Evolutionary conservation across 2,329 filamentous ascomycete genomes (phyloP).

Genomic region (Botrytis byssoidea): DNA sequence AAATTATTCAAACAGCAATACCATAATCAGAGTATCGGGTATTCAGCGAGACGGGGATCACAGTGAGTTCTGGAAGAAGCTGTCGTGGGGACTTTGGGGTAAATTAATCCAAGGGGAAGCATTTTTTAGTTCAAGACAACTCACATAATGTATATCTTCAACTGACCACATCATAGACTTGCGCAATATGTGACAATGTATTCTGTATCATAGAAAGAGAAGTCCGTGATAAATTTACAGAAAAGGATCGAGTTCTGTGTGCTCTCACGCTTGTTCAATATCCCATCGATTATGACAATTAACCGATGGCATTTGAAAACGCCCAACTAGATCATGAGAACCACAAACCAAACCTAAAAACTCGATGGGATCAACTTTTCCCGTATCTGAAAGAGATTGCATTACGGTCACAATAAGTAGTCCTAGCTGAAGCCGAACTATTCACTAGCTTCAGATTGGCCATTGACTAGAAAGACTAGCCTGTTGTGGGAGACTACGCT

Average conservation of each 20-base stretch:
- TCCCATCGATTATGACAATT: background rate
- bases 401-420: background rate
- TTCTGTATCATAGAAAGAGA: background rate
- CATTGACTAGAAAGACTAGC: background rate
- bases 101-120: background rate
- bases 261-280: background rate
- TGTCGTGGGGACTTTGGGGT: background rate
- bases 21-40: fast-evolving
- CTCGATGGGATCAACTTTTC: background rate
- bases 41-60: background rate
- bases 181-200: background rate
- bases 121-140: background rate
- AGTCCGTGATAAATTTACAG: background rate
- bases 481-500: background rate
- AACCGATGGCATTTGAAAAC: background rate
- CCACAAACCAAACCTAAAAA: background rate
- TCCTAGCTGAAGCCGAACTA: background rate
- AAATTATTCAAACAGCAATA: background rate
- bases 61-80: background rate
- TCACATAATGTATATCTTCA: background rate
- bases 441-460: background rate
- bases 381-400: too few relatives aligned
- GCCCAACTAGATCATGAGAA: background rate
- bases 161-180: background rate
- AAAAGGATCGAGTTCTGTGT: background rate